These are phyloP conservation scores for Ceratonia siliqua DNA, from an alignment of 306 rosid species.

Conservation along the genomic window DNA sequence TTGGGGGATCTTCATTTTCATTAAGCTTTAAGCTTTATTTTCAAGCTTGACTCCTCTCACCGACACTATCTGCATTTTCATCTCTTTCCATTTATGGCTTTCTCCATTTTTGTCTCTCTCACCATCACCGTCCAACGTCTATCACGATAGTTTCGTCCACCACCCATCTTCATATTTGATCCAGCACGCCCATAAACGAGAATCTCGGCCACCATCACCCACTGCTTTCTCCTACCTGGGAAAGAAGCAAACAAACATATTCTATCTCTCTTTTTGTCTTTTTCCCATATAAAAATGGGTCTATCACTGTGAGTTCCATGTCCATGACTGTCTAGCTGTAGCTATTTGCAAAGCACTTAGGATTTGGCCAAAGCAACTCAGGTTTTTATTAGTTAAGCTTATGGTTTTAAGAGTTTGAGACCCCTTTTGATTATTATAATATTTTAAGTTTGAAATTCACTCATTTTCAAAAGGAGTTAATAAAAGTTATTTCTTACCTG, in stretches of 20 bases:
- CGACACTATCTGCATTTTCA: too few species aligned
- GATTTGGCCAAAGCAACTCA: constrained; percentile 26
- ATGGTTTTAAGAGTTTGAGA: constrained; percentile 47
- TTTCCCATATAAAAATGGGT: not conserved
- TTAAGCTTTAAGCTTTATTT: too few species aligned
- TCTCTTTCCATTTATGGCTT: too few species aligned
- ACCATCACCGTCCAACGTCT: too few species aligned
- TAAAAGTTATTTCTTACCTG: not conserved
- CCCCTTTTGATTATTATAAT: constrained; percentile 9
- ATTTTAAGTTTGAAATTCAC: not conserved
- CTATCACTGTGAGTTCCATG: not conserved
- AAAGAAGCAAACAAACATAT: not conserved
- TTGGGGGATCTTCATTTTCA: too few species aligned
- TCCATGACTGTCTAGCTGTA: not conserved
- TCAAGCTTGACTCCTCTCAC: too few species aligned
- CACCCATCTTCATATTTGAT: too few species aligned
- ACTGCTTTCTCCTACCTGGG: not conserved
- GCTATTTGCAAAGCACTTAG: constrained; percentile 7
- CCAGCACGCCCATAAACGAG: too few species aligned
- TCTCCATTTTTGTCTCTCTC: too few species aligned
- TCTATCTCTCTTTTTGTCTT: not conserved
- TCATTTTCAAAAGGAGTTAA: not conserved
- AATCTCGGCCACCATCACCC: too few species aligned
- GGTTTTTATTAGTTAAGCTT: constrained; percentile 16
- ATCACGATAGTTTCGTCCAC: too few species aligned